Evolutionary conservation across 768 basidiomycete species (phyloP).

Genomic region (Auriculariales sp.): DNA sequence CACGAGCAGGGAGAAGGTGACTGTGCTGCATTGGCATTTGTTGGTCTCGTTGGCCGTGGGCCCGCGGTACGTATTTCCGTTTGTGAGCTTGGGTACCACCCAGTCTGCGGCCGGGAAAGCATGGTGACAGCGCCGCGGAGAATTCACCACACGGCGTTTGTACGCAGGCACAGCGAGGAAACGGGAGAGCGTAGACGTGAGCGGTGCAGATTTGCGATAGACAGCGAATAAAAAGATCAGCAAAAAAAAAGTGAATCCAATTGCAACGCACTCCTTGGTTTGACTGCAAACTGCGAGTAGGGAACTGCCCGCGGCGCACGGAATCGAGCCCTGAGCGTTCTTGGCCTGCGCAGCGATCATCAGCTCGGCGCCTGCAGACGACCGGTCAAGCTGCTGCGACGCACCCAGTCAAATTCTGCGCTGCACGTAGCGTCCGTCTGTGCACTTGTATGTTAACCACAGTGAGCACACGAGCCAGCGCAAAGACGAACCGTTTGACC

Average conservation of each 20-base stretch:
- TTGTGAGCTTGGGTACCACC: background rate
- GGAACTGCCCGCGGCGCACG: background rate
- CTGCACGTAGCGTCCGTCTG: background rate
- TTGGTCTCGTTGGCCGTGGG: background rate
- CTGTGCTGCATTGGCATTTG: background rate
- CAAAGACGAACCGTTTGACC: too few species aligned
- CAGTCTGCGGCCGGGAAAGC: background rate
- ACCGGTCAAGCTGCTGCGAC: background rate
- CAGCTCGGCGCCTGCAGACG: too few species aligned
- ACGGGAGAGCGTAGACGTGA: background rate
- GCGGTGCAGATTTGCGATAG: background rate
- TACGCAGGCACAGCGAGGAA: too few species aligned
- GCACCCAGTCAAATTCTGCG: background rate
- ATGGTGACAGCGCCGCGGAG: too few species aligned
- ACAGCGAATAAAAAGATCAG: too few species aligned
- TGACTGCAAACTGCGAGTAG: background rate
- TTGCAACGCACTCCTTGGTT: background rate
- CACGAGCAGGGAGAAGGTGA: background rate
- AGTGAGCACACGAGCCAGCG: too few species aligned
- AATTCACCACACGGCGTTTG: too few species aligned
- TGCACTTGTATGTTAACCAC: background rate
- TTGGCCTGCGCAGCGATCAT: background rate
- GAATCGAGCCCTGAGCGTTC: background rate
- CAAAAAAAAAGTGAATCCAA: too few species aligned
- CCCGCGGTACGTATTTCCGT: background rate